Base-by-base conservation (phyloP, 306 rosid genomes). In the Rosa chinensis region DNA sequence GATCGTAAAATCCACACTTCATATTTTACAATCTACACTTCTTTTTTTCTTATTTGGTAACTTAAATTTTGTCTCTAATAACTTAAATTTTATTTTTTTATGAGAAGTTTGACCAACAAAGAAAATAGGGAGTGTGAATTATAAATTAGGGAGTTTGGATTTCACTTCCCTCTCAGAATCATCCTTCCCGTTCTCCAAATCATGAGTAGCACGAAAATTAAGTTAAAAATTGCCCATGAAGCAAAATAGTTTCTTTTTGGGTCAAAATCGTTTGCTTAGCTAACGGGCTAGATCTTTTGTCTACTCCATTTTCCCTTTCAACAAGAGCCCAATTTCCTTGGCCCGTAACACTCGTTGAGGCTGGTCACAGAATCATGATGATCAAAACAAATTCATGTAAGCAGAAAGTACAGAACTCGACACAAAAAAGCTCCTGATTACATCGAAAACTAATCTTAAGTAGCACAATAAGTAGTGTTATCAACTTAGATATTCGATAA, bases 401-500 rank as follows among this genome's bases (percentile, higher is more conserved):
- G 2, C 23, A 53, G 0, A 53, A 53, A 21, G 16, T 58, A n/a
- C 32, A 21, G 25, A 21, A 21, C 8, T 58, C 23, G 40, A 14
- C 20, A 62, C 42, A 62, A 28, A 25, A 32, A 5, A 25, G 42
- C 68, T 62, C 39, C 20, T 61, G 10, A 10, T 61, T 61, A 23
- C 66, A 61, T 25, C 6, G 18, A 58, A 58, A 25, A 23, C 66
- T 28, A 61, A 23, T 45, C 11, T 44, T 14, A 18, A 1, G 8
- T 53, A 49, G 16, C 11, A 25, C 5, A 16, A 72, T 5, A 61
- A 62, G 25, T 21, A 21, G 12, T 44, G 17, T 62, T 77, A 74
- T 82, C 39, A 70, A 4, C 25, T 37, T 70, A 49, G 43, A 83
- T 70, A 52, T 71, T 66, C 62, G 79, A 73, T 66, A 23, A 73